phyloP scores from a whole-genome alignment of 768 basidiomycete genomes.

The Tulasnella sp. region DNA sequence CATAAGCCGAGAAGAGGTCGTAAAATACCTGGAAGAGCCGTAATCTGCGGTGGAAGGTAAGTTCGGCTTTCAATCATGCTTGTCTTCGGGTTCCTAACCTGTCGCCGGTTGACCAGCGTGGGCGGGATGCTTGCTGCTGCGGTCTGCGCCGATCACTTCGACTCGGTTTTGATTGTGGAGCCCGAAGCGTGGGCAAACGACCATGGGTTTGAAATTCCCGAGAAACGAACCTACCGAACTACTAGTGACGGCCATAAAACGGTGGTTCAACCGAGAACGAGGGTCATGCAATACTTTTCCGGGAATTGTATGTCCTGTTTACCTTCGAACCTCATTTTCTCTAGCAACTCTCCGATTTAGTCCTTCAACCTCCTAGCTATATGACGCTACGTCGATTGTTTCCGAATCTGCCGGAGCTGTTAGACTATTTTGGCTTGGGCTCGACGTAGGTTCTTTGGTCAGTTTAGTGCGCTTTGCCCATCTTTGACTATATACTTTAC shows the following conservation, averaged over 20 bases:
- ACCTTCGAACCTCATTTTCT: too few relatives aligned
- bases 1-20: conserved; percentile 21
- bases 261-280: neutral
- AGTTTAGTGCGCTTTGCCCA: neutral
- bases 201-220: neutral
- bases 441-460: neutral
- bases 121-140: conserved; percentile 26
- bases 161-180: conserved; percentile 23
- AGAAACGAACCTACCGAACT: neutral
- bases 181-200: conserved; percentile 22
- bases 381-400: conserved; percentile 14
- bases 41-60: conserved; percentile 31
- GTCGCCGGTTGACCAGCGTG: neutral
- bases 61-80: neutral
- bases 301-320: neutral
- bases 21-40: conserved; percentile 17
- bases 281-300: conserved; percentile 23
- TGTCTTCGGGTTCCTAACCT: too few relatives aligned
- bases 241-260: neutral
- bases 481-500: neutral
- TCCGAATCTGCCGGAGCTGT: conserved; percentile 10
- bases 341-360: neutral
- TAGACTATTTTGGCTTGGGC: conserved; percentile 10
- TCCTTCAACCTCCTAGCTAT: conserved; percentile 15
- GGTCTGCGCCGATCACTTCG: conserved; percentile 30